Conservation (phyloP, 2,329 filamentous ascomycete species). For the Aquanectria penicillioides region DNA sequence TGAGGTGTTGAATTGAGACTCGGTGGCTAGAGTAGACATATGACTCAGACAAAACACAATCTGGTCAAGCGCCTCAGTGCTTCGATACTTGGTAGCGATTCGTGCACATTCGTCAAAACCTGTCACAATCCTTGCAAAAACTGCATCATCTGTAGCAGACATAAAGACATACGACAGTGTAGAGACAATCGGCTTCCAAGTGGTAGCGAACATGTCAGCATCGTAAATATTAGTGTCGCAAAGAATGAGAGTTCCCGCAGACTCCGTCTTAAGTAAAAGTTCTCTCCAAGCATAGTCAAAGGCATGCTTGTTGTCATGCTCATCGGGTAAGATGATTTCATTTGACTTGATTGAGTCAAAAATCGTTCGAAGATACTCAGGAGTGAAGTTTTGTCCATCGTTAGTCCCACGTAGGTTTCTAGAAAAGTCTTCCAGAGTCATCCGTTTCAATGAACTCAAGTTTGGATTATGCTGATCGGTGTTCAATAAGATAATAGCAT, state of each 20-base stretch:
- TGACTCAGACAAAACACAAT: constrained; percentile 90
- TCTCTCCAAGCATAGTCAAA: constrained; percentile 99
- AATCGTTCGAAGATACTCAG: constrained; percentile 85
- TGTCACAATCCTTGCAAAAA: constrained; percentile 91
- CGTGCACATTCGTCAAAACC: constrained; percentile 97
- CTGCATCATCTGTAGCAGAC: constrained; percentile 95
- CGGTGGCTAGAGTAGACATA: constrained; percentile 87
- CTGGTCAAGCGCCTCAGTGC: constrained; percentile 89
- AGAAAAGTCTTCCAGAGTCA: constrained; percentile 85
- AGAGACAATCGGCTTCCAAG: constrained; percentile 94
- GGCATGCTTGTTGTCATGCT: constrained; percentile 95
- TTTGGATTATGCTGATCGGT: constrained; percentile 98
- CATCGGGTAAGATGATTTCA: constrained; percentile 96
- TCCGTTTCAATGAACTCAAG: constrained; percentile 79
- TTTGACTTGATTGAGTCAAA: constrained; percentile 91
- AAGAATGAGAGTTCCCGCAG: constrained; percentile 76
- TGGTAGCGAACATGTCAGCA: constrained; percentile 96
- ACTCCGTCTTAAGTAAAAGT: constrained; percentile 83
- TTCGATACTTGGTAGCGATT: constrained; percentile 85
- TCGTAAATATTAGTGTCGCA: constrained; percentile 96
- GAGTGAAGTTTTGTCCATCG: constrained; percentile 82
- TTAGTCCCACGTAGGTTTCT: constrained; percentile 94
- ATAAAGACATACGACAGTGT: constrained; percentile 98
- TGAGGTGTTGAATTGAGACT: constrained; percentile 80
- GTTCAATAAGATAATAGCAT: constrained; percentile 97